Percentiles rank a stretch among this genome's conserved stretches.
Evolutionary conservation across 345 rosid genomes (phyloP).

Genomic region (Eucalyptus paniculata): DNA sequence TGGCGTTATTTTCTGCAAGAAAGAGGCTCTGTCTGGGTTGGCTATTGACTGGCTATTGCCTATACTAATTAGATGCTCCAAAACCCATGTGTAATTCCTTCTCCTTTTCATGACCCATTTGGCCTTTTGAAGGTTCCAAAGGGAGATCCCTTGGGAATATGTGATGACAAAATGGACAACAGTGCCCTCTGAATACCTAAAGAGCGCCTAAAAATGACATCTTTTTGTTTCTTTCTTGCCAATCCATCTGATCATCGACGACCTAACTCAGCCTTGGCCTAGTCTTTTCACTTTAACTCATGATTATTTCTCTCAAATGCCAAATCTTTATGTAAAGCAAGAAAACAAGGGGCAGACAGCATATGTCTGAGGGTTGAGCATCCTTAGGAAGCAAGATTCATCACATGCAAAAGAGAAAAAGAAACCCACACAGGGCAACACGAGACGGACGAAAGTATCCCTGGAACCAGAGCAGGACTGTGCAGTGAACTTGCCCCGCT

Average conservation of each 20-base stretch:
- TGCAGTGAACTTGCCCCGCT: neutral
- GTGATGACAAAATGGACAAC: neutral
- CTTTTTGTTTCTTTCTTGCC: neutral
- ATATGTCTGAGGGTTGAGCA: neutral
- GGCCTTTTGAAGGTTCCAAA: neutral
- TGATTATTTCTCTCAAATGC: neutral
- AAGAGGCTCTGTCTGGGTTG: neutral
- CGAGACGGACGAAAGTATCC: neutral
- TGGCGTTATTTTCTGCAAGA: neutral
- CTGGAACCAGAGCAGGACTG: neutral
- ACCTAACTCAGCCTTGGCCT: neutral
- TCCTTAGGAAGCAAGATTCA: neutral
- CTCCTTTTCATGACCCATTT: neutral
- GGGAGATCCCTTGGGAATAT: neutral
- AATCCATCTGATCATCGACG: neutral
- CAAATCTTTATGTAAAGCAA: neutral
- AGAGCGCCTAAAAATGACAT: neutral
- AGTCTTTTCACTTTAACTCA: neutral
- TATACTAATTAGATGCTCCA: neutral
- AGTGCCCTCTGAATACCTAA: neutral
- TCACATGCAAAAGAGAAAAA: conserved; percentile 1
- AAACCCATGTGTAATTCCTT: neutral
- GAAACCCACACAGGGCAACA: neutral
- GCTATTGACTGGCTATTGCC: neutral
- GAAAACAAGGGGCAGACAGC: neutral